A percentile compares a stretch with the other conserved stretches of the same genome.
phyloP scores from a whole-genome alignment of 2,329 filamentous ascomycete genomes.

The Beauveria sp. region DNA sequence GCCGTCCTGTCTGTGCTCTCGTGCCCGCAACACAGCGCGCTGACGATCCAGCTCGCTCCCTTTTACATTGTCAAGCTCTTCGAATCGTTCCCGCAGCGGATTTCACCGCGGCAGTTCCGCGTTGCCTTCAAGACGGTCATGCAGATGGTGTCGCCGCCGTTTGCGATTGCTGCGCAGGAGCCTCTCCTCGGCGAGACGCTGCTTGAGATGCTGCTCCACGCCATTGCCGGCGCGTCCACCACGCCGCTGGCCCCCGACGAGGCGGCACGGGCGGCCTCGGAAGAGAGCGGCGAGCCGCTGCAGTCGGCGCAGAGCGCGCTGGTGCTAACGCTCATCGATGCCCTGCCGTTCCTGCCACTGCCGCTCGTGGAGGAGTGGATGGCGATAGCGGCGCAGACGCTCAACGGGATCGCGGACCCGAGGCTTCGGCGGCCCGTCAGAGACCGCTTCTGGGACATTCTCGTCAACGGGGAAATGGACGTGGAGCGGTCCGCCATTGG shows the following conservation, averaged over 20 bases:
- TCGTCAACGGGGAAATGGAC: constrained; percentile 80
- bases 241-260: constrained; percentile 31
- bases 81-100: constrained; percentile 66
- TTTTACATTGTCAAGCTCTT: constrained; percentile 81
- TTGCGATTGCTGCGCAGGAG: constrained; percentile 62
- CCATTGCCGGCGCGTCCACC: constrained; percentile 45
- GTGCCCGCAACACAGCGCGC: constrained; percentile 64
- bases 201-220: constrained; percentile 66
- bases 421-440: constrained; percentile 57
- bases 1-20: constrained; percentile 74
- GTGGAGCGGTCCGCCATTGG: constrained; percentile 72
- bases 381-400: constrained; percentile 57
- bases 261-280: constrained; percentile 23
- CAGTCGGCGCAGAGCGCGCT: constrained; percentile 76
- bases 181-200: constrained; percentile 73
- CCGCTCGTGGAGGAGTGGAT: constrained; percentile 74
- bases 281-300: constrained; percentile 22
- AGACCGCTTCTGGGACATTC: constrained; percentile 70
- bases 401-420: constrained; percentile 56
- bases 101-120: constrained; percentile 80
- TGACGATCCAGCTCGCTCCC: constrained; percentile 64
- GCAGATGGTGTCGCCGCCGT: constrained; percentile 73
- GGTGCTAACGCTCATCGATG: constrained; percentile 69
- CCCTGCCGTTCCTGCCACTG: constrained; percentile 65
- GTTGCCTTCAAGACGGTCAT: constrained; percentile 81